Conservation (phyloP, 306 rosid genomes). For the Cicer yamashitae region DNA sequence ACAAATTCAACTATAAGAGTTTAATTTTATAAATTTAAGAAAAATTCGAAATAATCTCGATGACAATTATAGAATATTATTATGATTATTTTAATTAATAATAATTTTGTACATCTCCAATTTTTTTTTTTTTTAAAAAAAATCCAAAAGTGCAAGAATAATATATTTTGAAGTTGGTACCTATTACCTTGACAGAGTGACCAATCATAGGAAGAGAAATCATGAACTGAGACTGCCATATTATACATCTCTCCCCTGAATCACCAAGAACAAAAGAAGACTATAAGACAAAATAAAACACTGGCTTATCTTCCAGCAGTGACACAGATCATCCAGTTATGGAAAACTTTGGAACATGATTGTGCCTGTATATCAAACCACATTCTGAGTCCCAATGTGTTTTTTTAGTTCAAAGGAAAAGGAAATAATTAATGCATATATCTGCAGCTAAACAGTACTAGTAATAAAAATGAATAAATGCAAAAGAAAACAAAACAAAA, state of each 20-base stretch:
- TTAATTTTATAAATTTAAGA: too few species aligned
- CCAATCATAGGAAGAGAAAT: constrained; percentile 52
- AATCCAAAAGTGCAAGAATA: constrained; percentile 42
- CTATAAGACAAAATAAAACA: constrained; percentile 44
- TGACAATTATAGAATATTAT: too few species aligned
- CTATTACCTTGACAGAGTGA: constrained; percentile 36
- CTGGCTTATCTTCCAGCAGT: constrained; percentile 49
- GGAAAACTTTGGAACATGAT: constrained; percentile 46
- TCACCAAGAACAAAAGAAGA: constrained; percentile 31
- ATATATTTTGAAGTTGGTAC: constrained; percentile 30
- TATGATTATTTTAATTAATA: too few species aligned
- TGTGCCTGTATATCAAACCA: constrained; percentile 25
- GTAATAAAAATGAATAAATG: constrained; percentile 15
- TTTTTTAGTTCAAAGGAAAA: constrained; percentile 29
- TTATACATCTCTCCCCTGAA: constrained; percentile 34
- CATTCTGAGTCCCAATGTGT: constrained; percentile 50
- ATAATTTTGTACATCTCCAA: too few species aligned
- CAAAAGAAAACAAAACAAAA: constrained; percentile 26
- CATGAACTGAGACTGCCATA: constrained; percentile 37
- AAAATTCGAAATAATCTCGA: too few species aligned
- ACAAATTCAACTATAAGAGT: too few species aligned
- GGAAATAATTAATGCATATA: not conserved
- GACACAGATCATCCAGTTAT: constrained; percentile 40
- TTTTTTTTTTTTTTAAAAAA: too few species aligned
- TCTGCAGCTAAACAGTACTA: constrained; percentile 1